Evolutionary conservation across 768 basidiomycete genomes (phyloP), one percentile per base, ranked within the genome.

Genomic region (Suillus placidus): DNA sequence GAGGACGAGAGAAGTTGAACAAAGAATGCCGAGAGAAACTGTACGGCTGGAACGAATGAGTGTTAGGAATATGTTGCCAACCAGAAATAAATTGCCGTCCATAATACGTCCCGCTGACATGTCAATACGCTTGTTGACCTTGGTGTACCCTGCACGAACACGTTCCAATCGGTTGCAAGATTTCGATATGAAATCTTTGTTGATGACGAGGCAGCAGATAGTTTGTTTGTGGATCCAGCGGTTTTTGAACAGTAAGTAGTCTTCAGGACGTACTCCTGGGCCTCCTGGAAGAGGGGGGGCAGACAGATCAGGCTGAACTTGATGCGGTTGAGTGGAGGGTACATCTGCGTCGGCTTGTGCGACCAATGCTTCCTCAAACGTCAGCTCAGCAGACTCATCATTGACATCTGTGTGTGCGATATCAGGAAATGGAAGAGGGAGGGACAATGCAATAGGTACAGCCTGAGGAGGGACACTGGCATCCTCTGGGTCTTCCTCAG

Each of bases 201-300:
- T 45, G 9, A 45, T 45, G 4, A 56, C 16, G 0, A 63, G 62
- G 1, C 62, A 20, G 40, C 51, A 63, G 8, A 63, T 3, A 6
- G 62, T 51, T 1, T 45, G 45, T 5, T 63, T 63, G 62, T 63
- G 62, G 0, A 63, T 51, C 62, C 62, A 63, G 26, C 26, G 6
- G 2, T 6, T 6, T 18, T 63, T 56, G 51, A 12, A 63, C 4
- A 63, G 14, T 3, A 63, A 1, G 35, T 51, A 63, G 20, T 63
- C 62, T 2, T 30, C 32, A 0, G 62, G 47, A 18, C 8, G 34
- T 45, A 63, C 1, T 13, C 62, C 62, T 18, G 43, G 38, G 0
- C 62, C 62, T 34, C 5, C 43, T 1, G 62, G 62, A 45, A 45
- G 3, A 2, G 43, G 43, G 20, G 42, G 43, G 20, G 43, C 43